Percentiles rank a stretch among this genome's conserved stretches.
Conservation (phyloP, 768 basidiomycete species). For the Leccinum boreale region DNA sequence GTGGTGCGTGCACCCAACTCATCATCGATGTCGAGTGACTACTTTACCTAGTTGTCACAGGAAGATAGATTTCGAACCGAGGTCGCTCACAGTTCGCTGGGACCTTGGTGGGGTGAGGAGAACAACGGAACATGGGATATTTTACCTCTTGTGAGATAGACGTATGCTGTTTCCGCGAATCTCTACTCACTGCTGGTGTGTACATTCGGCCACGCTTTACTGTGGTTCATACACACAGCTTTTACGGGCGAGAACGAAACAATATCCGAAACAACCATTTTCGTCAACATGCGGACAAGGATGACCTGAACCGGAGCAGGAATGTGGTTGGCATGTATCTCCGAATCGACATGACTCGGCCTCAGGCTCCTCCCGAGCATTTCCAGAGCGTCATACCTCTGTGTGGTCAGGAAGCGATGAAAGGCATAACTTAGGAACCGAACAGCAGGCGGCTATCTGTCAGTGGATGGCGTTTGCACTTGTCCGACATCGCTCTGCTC, state of each 20-base stretch:
- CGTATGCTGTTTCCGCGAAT: background rate
- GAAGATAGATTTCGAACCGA: conserved; percentile 10
- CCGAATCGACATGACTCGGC: too few relatives aligned
- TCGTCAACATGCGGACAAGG: too few relatives aligned
- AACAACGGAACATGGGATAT: background rate
- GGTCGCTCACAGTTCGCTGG: conserved; percentile 17
- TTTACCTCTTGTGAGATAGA: background rate
- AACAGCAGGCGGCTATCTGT: background rate
- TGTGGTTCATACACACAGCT: conserved; percentile 1
- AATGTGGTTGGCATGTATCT: too few relatives aligned
- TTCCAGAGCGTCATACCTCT: too few relatives aligned
- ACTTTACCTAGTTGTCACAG: conserved; percentile 2
- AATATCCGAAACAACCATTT: background rate
- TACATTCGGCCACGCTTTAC: too few relatives aligned
- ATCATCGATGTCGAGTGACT: background rate
- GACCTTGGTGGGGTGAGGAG: background rate
- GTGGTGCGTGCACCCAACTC: conserved; percentile 14
- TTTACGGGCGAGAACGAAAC: conserved; percentile 1
- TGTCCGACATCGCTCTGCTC: background rate
- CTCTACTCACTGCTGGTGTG: conserved; percentile 1
- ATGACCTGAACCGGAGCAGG: too few relatives aligned
- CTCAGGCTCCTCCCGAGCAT: too few relatives aligned
- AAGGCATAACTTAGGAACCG: too few relatives aligned
- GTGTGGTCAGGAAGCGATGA: too few relatives aligned
- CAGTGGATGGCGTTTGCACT: background rate